Conservation (phyloP, 768 basidiomycete genomes). For the Sistotremastrum suecicum region DNA sequence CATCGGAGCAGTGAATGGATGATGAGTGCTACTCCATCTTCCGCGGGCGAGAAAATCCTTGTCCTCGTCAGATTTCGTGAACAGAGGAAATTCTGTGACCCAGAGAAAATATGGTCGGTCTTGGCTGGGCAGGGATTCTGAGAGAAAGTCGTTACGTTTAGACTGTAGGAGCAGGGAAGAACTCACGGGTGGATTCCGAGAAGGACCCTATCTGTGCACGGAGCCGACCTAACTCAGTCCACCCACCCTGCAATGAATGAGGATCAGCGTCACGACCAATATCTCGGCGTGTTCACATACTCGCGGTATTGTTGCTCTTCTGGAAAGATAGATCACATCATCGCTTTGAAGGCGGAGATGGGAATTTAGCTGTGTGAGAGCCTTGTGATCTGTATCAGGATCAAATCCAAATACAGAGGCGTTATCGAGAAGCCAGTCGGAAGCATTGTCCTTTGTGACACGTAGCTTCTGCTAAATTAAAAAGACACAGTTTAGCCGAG, state of each 20-base stretch:
- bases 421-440: slow-evolving; percentile 33
- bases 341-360: slow-evolving; percentile 29
- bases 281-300: no score
- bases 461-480: no score
- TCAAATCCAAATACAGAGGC: slow-evolving; percentile 8
- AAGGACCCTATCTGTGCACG: slow-evolving; percentile 16
- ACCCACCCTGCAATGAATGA: slow-evolving; percentile 51
- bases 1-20: slow-evolving; percentile 95
- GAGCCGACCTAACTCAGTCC: slow-evolving; percentile 63
- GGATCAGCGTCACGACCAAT: no score
- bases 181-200: not conserved
- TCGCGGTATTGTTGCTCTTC: slow-evolving; percentile 28
- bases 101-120: slow-evolving; percentile 68
- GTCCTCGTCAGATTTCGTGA: slow-evolving; percentile 74
- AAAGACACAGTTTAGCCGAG: no score
- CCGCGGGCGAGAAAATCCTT: slow-evolving; percentile 78
- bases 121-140: no score
- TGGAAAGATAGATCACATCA: slow-evolving; percentile 45
- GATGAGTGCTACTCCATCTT: slow-evolving; percentile 85
- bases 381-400: no score
- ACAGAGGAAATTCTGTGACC: slow-evolving; percentile 93
- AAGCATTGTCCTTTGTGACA: slow-evolving; percentile 31
- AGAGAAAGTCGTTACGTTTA: no score
- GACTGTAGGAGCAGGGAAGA: slow-evolving; percentile 1
- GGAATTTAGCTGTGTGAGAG: no score